Evolutionary conservation across 805 yeast species (phyloP), one percentile per base, ranked within the genome.

Genomic region (Kregervanrija delftensis): DNA sequence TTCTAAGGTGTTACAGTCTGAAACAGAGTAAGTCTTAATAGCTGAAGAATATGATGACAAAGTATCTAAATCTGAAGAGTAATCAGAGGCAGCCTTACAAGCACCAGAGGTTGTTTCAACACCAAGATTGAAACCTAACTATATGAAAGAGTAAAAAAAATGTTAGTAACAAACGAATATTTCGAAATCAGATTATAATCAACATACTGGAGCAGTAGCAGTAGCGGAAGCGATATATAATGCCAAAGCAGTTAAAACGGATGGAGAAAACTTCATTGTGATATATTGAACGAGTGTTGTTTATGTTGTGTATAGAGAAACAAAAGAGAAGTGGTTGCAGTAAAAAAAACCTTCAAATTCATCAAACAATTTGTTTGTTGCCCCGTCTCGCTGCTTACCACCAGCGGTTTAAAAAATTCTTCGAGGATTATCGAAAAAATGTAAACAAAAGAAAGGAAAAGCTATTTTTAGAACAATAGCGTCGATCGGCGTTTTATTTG

Each of bases 1-100:
- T 68, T 83, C 77, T 60, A 91, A 74, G 47, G 96, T 86, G 76
- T 89, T 82, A 75, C 97, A 91, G 67, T 87, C 95, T n/a, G 95
- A 82, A 40, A 85, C 89, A 30, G 97, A 93, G 64, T 88, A 91
- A 34, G 91, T 85, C 67, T 90, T 86, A 56, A 91, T 78, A 41
- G 76, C 75, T 49, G 69, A 67, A 35, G 93, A 68, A 69, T 85
- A 78, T 39, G 70, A 55, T 42, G 77, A 67, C 54, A 91, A 67
- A 33, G 70, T 64, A 17, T 71, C 70, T 54, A 91, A 73, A 62
- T 90, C 97, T 40, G 67, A 54, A 56, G 73, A 74, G 68, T 80
- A 91, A 58, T 88, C 95, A 13, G 67, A 62, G 40, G 86, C 73
- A 46, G 77, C 58, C 68, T 89, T 90, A 74, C 96, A 89, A 59